A percentile compares a stretch with the other conserved stretches of the same genome.
Evolutionary conservation across 495 filamentous ascomycete species (phyloP).

Genomic region (Xylaria palmicola): DNA sequence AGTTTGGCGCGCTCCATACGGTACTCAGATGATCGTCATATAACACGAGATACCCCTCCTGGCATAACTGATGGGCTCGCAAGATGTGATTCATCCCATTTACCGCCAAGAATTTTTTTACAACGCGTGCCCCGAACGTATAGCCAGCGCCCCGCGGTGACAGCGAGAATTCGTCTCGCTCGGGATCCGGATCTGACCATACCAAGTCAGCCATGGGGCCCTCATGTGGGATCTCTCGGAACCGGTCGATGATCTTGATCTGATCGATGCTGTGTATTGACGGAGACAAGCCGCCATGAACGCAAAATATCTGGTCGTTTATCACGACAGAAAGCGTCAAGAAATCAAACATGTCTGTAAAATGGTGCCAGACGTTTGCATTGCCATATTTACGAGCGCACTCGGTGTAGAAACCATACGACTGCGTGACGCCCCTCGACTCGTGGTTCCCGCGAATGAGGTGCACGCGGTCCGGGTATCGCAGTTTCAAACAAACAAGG

Average conservation of each 20-base stretch:
- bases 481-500: conserved; percentile 88
- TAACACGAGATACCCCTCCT: conserved; percentile 93
- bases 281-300: conserved; percentile 90
- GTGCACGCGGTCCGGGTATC: conserved; percentile 89
- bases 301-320: conserved; percentile 97
- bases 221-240: conserved; percentile 96
- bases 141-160: conserved; percentile 94
- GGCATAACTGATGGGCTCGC: conserved; percentile 93
- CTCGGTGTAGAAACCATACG: conserved; percentile 98
- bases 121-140: conserved; percentile 94
- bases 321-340: conserved; percentile 95
- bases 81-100: conserved; percentile 97
- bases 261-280: conserved; percentile 98
- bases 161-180: conserved; percentile 93
- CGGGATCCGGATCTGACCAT: conserved; percentile 95
- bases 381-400: conserved; percentile 97
- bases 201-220: conserved; percentile 99
- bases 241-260: conserved; percentile 98
- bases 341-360: conserved; percentile 99
- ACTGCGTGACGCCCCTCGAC: conserved; percentile 94
- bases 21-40: conserved; percentile 94
- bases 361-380: conserved; percentile 98
- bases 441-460: conserved; percentile 97
- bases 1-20: conserved; percentile 97
- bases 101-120: conserved; percentile 95